Conservation (phyloP, 1,284 basidiomycete species). For the Neolentinus lepideus region DNA sequence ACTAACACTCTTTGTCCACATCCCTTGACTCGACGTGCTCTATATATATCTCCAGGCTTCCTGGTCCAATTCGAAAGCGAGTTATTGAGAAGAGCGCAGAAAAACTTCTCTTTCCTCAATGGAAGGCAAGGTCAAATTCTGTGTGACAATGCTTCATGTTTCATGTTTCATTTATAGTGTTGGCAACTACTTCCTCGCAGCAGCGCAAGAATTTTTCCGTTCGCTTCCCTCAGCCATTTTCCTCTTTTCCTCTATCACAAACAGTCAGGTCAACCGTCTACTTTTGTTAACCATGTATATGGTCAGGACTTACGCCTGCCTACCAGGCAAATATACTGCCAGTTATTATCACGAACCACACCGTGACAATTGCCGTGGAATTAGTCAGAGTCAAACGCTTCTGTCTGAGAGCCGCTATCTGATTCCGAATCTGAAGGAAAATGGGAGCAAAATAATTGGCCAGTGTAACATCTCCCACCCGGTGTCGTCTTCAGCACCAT, state of each 20-base stretch:
- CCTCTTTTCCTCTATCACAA: conserved; percentile 89
- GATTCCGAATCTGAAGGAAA: conserved; percentile 41
- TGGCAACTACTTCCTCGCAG: conserved; percentile 86
- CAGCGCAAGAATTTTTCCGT: conserved; percentile 80
- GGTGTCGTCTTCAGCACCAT: conserved; percentile 28
- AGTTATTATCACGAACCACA: conserved; percentile 92
- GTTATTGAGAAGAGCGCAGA: conserved; percentile 81
- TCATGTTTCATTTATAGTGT: conserved; percentile 40
- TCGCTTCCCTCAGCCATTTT: conserved; percentile 94
- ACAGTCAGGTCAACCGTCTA: conserved; percentile 40
- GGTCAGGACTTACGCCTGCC: conserved; percentile 6
- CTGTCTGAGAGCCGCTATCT: not conserved
- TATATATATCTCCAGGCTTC: conserved; percentile 77
- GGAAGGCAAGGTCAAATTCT: conserved; percentile 46
- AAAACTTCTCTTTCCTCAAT: conserved; percentile 86
- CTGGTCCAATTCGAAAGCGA: conserved; percentile 88
- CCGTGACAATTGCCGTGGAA: conserved; percentile 95
- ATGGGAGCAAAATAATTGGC: conserved; percentile 78
- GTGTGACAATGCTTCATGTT: not conserved
- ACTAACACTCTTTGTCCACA: conserved; percentile 4
- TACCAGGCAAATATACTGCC: conserved; percentile 75
- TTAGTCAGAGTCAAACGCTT: conserved; percentile 45
- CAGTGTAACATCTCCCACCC: conserved; percentile 99
- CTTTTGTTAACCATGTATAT: conserved; percentile 2
- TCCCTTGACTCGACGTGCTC: too few species aligned